These are phyloP conservation scores for Penicillium paxilli DNA, from an alignment of 495 filamentous ascomycete species.

Conservation along the genomic window DNA sequence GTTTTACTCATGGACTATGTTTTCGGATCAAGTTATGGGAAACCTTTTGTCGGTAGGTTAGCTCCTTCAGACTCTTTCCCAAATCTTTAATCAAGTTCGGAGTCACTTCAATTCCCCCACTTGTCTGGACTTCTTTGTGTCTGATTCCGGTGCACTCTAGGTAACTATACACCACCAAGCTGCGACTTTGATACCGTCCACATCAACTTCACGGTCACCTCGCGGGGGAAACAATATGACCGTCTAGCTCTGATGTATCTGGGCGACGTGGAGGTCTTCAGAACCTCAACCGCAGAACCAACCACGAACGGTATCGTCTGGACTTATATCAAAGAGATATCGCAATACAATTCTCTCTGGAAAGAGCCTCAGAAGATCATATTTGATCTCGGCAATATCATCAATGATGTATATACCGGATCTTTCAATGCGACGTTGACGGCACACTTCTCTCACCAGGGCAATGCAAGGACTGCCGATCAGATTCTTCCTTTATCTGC, in stretches of 20 bases:
- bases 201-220: slow-evolving; percentile 81
- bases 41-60: slow-evolving; percentile 72
- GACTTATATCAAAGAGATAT: slow-evolving; percentile 86
- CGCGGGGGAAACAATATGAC: slow-evolving; percentile 76
- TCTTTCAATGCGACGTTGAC: slow-evolving; percentile 80
- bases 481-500: slow-evolving; percentile 78
- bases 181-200: slow-evolving; percentile 77
- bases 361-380: slow-evolving; percentile 69
- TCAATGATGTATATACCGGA: slow-evolving; percentile 75
- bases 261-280: slow-evolving; percentile 77
- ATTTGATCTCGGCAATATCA: slow-evolving; percentile 79
- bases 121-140: not conserved
- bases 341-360: slow-evolving; percentile 69
- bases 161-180: slow-evolving; percentile 63
- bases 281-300: slow-evolving; percentile 87
- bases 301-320: slow-evolving; percentile 65
- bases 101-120: no score
- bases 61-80: not conserved
- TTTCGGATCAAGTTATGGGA: slow-evolving; percentile 76
- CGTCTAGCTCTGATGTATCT: slow-evolving; percentile 78
- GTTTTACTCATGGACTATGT: slow-evolving; percentile 66
- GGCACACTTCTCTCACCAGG: slow-evolving; percentile 62
- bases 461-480: slow-evolving; percentile 54
- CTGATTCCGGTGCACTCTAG: slow-evolving; percentile 34
- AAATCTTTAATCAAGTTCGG: no score